Evolutionary conservation across 2,329 filamentous ascomycete genomes (phyloP).

Genomic region (Colletotrichum theobromicola): DNA sequence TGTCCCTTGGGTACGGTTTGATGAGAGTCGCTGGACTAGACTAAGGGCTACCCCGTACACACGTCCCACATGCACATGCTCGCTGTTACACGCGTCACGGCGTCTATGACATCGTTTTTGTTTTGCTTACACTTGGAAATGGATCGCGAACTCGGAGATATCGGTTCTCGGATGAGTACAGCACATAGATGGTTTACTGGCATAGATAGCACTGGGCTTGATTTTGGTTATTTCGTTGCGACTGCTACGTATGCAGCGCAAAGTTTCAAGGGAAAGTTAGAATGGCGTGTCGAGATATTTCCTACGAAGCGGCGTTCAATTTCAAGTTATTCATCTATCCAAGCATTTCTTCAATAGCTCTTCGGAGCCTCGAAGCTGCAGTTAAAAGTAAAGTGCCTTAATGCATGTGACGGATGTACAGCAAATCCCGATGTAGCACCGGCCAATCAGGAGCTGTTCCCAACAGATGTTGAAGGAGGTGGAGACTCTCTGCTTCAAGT

Average conservation of each 20-base stretch:
- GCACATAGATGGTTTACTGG: not conserved
- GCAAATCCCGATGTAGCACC: not conserved
- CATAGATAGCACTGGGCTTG: not conserved
- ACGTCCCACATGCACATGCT: not conserved
- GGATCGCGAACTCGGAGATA: not conserved
- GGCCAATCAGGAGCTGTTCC: constrained; percentile 2
- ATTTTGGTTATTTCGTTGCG: not conserved
- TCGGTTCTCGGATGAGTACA: not conserved
- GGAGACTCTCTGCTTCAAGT: constrained; percentile 3
- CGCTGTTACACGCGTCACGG: not conserved
- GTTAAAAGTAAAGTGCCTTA: not conserved
- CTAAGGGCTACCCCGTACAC: constrained; percentile 28
- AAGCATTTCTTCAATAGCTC: not conserved
- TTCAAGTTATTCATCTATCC: not conserved
- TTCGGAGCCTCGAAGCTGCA: not conserved
- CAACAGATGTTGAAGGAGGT: not conserved
- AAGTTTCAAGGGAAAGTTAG: not conserved
- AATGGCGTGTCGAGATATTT: not conserved
- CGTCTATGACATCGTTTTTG: not conserved
- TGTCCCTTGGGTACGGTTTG: constrained; percentile 88
- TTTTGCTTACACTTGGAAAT: not conserved
- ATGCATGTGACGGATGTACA: constrained; percentile 7
- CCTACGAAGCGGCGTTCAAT: not conserved
- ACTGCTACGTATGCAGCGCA: not conserved
- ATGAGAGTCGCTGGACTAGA: constrained; percentile 78